phyloP scores from a whole-genome alignment of 106 monocot genomes.

The Platanthera guangdongensis region DNA sequence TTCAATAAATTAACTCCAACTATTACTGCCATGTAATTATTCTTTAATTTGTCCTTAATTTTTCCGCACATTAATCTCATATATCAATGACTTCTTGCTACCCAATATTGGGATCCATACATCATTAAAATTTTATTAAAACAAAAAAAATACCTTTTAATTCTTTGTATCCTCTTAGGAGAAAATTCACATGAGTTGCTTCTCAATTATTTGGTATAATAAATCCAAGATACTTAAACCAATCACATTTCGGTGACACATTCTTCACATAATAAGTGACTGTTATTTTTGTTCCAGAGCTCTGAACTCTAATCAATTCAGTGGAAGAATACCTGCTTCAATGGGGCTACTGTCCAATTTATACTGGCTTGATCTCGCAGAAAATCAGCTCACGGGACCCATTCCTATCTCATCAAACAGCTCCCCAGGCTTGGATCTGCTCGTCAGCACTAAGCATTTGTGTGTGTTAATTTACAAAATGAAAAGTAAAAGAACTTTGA shows the following conservation, averaged over 20 bases:
- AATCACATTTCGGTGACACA: too few species aligned
- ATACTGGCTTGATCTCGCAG: conserved; percentile 45
- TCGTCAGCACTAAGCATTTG: conserved; percentile 59
- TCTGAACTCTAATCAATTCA: conserved; percentile 53
- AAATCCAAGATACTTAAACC: too few species aligned
- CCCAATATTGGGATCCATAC: too few species aligned
- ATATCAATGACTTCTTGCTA: too few species aligned
- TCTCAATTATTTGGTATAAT: too few species aligned
- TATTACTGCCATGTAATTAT: too few species aligned
- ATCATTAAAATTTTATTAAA: neutral
- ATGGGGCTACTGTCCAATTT: conserved; percentile 47
- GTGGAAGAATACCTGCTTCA: conserved; percentile 42
- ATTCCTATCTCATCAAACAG: conserved; percentile 36
- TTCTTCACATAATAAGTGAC: too few species aligned
- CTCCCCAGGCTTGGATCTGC: conserved; percentile 45
- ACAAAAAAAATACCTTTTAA: neutral
- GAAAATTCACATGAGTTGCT: too few species aligned
- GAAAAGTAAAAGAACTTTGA: neutral
- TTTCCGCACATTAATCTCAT: too few species aligned
- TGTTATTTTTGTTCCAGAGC: conserved; percentile 25
- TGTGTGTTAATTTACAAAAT: conserved; percentile 15
- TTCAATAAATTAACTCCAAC: too few species aligned
- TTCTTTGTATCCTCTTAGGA: neutral
- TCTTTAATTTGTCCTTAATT: too few species aligned
- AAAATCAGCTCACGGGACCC: conserved; percentile 50